Base-by-base conservation (phyloP, 805 yeast species). In the Wickerhamomyces ciferrii region DNA sequence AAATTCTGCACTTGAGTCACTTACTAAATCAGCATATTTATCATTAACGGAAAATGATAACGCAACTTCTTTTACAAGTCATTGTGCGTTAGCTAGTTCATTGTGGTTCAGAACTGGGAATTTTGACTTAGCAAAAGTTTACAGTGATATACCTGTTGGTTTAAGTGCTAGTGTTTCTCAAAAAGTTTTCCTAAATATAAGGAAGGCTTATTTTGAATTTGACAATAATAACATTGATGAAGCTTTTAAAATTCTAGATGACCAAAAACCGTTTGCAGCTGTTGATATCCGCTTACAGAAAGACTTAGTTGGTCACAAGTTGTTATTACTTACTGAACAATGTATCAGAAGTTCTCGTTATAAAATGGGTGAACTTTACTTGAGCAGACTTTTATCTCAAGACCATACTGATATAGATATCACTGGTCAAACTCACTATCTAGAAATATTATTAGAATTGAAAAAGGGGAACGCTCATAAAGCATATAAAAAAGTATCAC, bases 61-160 rank as follows among this genome's bases (percentile, higher is more conserved):
- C 7, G 14, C 55, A 2, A 36, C 51, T 4, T 45, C 57, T 27
- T 74, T 79, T 50, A 65, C 75, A 34, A 71, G 74, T 36, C 68
- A 73, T 36, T 71, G 81, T 46, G 77, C 72, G 34, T 52, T 76
- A 40, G 59, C 67, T 2, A 67, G 77, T 2, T 60, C 75, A 3
- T 65, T 73, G 27, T 81, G 84, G 88, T 54, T 65, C 17, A 63
- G 81, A 46, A 67, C 74, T 15, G 87, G 87, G 0, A 67, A 68
- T 42, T 67, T 69, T 4, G 63, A 68, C 10, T 57, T 82, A 25
- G 68, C 81, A 18, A 68, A 70, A 15, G 58, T 74, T 2, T 80
- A 79, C 58, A 61, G 66, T n/a, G 73, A 70, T 4, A 62, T 79
- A 31, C 77, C 81, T 0, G 39, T 68, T n/a, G 69, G 66, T 2